Evolutionary conservation across 2,329 filamentous ascomycete genomes (phyloP), one percentile per base, ranked within the genome.

Genomic region (Cercospora zeina): DNA sequence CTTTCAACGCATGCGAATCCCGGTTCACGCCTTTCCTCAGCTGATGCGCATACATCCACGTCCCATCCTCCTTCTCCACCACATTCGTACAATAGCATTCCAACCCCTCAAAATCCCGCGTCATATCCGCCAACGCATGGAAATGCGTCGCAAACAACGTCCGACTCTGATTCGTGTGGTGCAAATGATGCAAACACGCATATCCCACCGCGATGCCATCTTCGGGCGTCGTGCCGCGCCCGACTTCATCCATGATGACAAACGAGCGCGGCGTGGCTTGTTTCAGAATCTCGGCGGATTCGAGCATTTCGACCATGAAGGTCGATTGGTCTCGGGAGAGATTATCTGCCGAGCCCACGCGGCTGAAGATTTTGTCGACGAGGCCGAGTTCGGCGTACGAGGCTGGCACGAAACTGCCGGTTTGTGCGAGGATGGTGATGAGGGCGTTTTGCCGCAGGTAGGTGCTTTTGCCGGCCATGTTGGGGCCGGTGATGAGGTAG

Each of bases 261-360:
- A 99, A 96, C 0, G 89, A 95, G 24, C 88, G 84, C 1, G 87
- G 78, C 0, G 93, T 97, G 0, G 95, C 93, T 68, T 90, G 83
- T 64, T 89, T 90, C 57, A 99, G 82, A 58, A 99, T 99, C 27
- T 89, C 84, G 1, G 93, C 93, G 19, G 95, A 96, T 77, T 99
- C 95, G 1, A 97, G 83, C 95, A 99, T 99, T 78, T 99, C 95
- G 1, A 97, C 91, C 95, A 99, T 97, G 77, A 99, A 99, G 0
- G 96, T 99, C 58, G 91, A 96, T 76, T 97, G 93, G 78, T 96
- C 90, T 55, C 87, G 86, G 78, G 90, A 97, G n/a, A 99, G 82
- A 74, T 96, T 93, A 75, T 99, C 96, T 1, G 93, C 95, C 0
- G 92, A 96, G 1, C 95, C 95, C 21, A 73, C 79, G 2, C 95